Evolutionary conservation across 2,329 filamentous ascomycete genomes (phyloP).

Genomic region (Cercospora sp.): DNA sequence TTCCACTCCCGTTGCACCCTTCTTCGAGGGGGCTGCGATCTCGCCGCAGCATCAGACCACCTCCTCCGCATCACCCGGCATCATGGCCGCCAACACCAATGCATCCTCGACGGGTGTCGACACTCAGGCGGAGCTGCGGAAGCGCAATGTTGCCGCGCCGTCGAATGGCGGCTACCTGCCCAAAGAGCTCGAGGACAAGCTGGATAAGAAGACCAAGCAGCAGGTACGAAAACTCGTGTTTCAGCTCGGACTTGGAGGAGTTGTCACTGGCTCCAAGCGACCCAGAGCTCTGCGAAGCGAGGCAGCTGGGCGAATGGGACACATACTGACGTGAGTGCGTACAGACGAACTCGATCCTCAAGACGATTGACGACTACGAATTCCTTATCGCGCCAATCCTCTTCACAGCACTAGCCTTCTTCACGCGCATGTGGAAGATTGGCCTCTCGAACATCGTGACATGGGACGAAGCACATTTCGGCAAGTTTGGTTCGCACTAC

Average conservation of each 20-base stretch:
- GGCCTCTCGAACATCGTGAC: slow-evolving; percentile 70
- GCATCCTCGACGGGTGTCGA: slow-evolving; percentile 44
- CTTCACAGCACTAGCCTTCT: slow-evolving; percentile 64
- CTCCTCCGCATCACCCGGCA: slow-evolving; percentile 17
- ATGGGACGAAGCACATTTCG: slow-evolving; percentile 80
- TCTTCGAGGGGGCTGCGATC: slow-evolving; percentile 3
- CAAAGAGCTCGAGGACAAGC: slow-evolving; percentile 32
- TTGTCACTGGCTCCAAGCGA: background rate
- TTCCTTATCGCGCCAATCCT: slow-evolving; percentile 64
- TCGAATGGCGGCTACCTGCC: slow-evolving; percentile 39
- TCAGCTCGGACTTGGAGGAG: background rate
- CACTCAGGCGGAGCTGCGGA: slow-evolving; percentile 48
- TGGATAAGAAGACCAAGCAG: slow-evolving; percentile 50
- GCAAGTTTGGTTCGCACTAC: slow-evolving; percentile 98
- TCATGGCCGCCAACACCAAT: slow-evolving; percentile 33
- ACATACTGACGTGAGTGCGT: background rate
- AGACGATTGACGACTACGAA: slow-evolving; percentile 64
- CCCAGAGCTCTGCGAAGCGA: background rate
- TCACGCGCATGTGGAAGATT: slow-evolving; percentile 68
- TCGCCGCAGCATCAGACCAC: slow-evolving; percentile 9
- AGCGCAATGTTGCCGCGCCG: slow-evolving; percentile 46
- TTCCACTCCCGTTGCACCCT: background rate
- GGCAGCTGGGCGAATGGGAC: slow-evolving; percentile 3
- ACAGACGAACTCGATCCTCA: slow-evolving; percentile 56
- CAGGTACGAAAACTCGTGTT: slow-evolving; percentile 41